Base-by-base conservation (phyloP, 83 land plant species). In the Diphasiastrum complanatum region DNA sequence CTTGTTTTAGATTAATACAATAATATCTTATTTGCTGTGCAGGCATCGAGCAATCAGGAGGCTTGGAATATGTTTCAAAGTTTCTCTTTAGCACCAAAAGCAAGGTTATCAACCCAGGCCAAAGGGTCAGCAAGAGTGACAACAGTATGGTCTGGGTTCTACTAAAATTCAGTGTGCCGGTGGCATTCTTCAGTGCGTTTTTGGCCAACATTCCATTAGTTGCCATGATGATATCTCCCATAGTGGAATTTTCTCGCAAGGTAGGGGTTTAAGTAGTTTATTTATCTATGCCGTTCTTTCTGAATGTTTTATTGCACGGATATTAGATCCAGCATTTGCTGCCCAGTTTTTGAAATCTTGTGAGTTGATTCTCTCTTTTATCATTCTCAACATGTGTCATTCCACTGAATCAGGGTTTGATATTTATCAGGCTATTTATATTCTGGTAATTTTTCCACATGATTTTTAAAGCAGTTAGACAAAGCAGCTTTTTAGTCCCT, bases 151-250 rank as follows among this genome's bases (percentile, higher is more conserved):
- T 67, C 19, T 66, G 76, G 65, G 56, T 67, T 5, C 63, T 73
- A 20, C 4, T 73, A n/a, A 73, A 69, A 43, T 75, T 75, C 41
- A 69, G 32, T 4, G 41, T 75, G 0, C 78, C 78, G 1, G 68
- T 69, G 56, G 68, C 75, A 16, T 63, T 69, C 0, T 69, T 75
- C 14, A 75, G 78, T 43, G 74, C 78, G 18, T 75, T 75, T 59
- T 57, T 75, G 20, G 78, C 74, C 43, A 75, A 75, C 37, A 63
- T 69, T 41, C 78, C 78, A n/a, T 43, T 75, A 27, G 78, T 75
- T 46, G 78, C 78, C 12, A 69, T 75, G 78, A 75, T 75, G 78
- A 75, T 75, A 38, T 58, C 74, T 45, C 75, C 74, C 3, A 69
- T 69, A 27, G 55, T 75, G 51, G 74, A 75, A 6, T 75, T 43